Conservation (phyloP, 208 protist genomes). For the Tritrichomonas foetus region DNA sequence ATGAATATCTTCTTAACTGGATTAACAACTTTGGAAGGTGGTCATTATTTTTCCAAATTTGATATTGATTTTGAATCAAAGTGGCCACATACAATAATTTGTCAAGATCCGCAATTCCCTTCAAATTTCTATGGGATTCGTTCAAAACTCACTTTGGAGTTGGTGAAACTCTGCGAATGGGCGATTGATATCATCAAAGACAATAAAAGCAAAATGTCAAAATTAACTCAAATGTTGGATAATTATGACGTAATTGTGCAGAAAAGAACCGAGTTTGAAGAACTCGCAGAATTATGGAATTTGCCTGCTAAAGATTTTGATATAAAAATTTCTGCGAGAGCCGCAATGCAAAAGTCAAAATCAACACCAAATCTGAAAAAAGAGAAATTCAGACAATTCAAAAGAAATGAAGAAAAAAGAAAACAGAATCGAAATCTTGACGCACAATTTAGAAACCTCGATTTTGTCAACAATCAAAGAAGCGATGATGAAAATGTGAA, state of each 20-base stretch:
- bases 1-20: not conserved
- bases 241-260: not conserved
- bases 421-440: too few species aligned
- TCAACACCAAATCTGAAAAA: too few species aligned
- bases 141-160: not conserved
- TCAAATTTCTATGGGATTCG: not conserved
- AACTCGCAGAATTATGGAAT: not conserved
- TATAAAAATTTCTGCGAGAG: not conserved
- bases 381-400: too few species aligned
- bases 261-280: not conserved
- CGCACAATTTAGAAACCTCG: too few species aligned
- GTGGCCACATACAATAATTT: not conserved
- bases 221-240: not conserved
- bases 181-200: not conserved
- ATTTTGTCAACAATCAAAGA: too few species aligned
- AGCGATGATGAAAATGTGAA: not conserved
- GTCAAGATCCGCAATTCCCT: not conserved
- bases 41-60: not conserved
- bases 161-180: not conserved
- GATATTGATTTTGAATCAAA: not conserved
- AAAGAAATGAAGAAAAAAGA: too few species aligned
- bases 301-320: not conserved
- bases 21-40: not conserved
- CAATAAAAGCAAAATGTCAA: not conserved
- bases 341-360: too few species aligned